Percentiles rank a stretch among this genome's conserved stretches.
Conservation (phyloP, 2,329 filamentous ascomycete genomes). For the Bipolaris gigantea region DNA sequence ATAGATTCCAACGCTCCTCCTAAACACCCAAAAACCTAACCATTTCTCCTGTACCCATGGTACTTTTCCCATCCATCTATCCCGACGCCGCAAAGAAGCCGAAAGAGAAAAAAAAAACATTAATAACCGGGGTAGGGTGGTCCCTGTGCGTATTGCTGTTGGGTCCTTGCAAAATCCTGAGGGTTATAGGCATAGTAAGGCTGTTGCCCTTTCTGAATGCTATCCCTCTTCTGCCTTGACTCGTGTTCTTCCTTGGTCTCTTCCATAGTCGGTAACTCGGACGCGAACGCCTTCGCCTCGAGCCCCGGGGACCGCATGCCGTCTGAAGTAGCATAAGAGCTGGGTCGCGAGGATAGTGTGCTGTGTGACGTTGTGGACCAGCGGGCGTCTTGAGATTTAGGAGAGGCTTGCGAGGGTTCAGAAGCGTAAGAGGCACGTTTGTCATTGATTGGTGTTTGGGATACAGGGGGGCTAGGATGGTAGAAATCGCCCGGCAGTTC, state of each 20-base stretch:
- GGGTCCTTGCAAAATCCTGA: conserved; percentile 35
- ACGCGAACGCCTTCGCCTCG: conserved; percentile 39
- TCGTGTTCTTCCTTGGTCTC: conserved; percentile 42
- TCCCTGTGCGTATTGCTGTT: conserved; percentile 13
- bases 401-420: conserved; percentile 26
- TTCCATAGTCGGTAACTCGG: conserved; percentile 42
- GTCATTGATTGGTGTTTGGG: conserved; percentile 31
- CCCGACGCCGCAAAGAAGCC: no score
- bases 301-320: conserved; percentile 40
- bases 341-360: conserved; percentile 36
- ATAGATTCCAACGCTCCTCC: no score
- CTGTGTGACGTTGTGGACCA: conserved; percentile 40
- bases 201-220: conserved; percentile 10
- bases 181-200: conserved; percentile 41
- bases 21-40: no score
- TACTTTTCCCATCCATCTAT: background rate
- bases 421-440: conserved; percentile 28
- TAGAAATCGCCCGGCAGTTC: conserved; percentile 50
- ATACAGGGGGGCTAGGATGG: conserved; percentile 36
- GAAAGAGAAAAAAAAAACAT: background rate
- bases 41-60: background rate
- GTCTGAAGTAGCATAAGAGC: conserved; percentile 41
- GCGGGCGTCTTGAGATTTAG: conserved; percentile 31
- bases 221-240: conserved; percentile 19
- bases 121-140: conserved; percentile 10